Evolutionary conservation across 2,329 filamentous ascomycete species (phyloP), one percentile per base, ranked within the genome.

Genomic region (Chaetomiaceae sp.): DNA sequence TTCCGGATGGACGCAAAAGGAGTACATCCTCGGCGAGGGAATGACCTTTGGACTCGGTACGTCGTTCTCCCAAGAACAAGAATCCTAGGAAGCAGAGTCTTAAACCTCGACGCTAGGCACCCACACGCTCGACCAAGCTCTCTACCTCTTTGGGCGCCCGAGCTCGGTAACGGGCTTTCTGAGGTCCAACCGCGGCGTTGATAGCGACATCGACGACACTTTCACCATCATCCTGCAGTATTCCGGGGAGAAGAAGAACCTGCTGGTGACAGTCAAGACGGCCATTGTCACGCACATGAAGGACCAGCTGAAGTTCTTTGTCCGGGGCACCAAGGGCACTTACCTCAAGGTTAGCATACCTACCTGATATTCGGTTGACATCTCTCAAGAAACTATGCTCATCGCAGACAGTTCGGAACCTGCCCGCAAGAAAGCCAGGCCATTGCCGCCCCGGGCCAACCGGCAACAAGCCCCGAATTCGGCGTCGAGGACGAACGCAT

Each of bases 221-320:
- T 68, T 74, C 53, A 86, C 82, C 0, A 75, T 85, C 3, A 60
- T 86, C 33, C 62, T 86, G 35, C 78, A 82, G 55, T 86, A 86
- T 41, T 57, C 60, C 3, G 66, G 64, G 0, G 56, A 63, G 3
- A 64, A 66, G 56, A 72, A 71, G 38, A 72, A 74, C 4, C 66
- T 76, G 37, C 57, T 81, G 23, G 82, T 79, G 4, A 81, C 82
- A 0, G 75, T 75, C 33, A 85, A 84, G 65, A 80, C 80, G 8
- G 73, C 72, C 2, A 75, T 84, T 13, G 71, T 85, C 35, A 81
- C 75, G 50, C 72, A 76, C 1, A 78, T 85, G 61, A 73, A 73
- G 40, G 73, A 81, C 57, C 82, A 85, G 62, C 64, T 85, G 54
- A 70, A 81, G 46, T 85, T 75, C 65, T 84, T 81, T 74, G 74